These are phyloP conservation scores for Chrysanthemum seticuspe DNA, from an alignment of 129 eudicot species.

Conservation along the genomic window DNA sequence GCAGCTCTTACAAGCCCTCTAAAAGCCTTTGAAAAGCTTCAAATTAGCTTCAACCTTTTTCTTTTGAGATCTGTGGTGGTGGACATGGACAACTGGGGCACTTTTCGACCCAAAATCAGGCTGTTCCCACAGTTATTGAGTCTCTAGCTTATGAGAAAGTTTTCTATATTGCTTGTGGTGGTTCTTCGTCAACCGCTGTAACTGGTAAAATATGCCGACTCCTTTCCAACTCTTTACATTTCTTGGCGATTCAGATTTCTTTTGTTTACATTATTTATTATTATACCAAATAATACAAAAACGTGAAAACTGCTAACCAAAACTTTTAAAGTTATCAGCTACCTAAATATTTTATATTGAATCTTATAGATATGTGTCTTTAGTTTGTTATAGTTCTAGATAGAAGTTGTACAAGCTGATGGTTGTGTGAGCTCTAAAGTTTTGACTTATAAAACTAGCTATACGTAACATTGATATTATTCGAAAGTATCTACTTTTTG, in stretches of 20 bases:
- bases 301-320: neutral
- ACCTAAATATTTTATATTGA: neutral
- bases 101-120: constrained; percentile 67
- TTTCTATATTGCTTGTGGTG: constrained; percentile 85
- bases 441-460: neutral
- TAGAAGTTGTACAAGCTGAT: no score
- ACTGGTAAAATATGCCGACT: constrained; percentile 54
- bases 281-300: neutral
- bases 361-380: no score
- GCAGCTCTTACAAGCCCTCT: no score
- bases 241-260: neutral
- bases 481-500: neutral
- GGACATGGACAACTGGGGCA: constrained; percentile 96
- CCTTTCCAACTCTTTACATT: neutral
- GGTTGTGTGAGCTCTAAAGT: no score
- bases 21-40: no score
- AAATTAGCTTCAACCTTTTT: no score
- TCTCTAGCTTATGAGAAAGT: constrained; percentile 68
- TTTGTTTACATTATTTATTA: neutral
- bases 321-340: neutral
- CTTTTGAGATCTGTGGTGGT: constrained; percentile 26
- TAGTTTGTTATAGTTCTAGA: no score
- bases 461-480: neutral
- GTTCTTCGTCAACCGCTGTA: constrained; percentile 93
- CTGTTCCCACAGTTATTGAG: constrained; percentile 59